Evolutionary conservation across 1,284 basidiomycete species (phyloP).

Genomic region (Gomphus bonarii): DNA sequence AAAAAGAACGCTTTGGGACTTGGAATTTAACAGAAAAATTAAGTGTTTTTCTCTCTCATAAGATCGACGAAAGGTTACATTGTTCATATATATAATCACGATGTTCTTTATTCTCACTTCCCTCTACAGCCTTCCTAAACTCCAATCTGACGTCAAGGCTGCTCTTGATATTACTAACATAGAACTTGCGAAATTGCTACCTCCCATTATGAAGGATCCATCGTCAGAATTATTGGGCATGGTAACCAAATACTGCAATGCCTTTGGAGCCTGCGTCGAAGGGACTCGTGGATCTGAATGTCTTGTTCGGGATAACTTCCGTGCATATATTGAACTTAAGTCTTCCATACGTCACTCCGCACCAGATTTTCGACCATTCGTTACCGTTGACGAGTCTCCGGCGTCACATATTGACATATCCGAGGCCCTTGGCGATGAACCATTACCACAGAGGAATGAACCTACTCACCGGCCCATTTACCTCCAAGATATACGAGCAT

Average conservation of each 20-base stretch:
- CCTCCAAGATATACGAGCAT: not conserved
- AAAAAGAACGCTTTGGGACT: constrained; percentile 44
- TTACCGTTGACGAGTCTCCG: not conserved
- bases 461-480: not conserved
- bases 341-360: constrained; percentile 21
- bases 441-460: not conserved
- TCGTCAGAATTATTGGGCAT: constrained; percentile 34
- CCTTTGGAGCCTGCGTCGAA: constrained; percentile 17
- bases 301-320: constrained; percentile 21
- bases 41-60: constrained; percentile 37
- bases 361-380: constrained; percentile 23
- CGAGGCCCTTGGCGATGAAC: not conserved
- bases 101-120: not conserved
- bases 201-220: constrained; percentile 29
- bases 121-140: not conserved
- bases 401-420: not conserved
- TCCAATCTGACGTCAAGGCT: constrained; percentile 20
- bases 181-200: constrained; percentile 33
- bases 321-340: constrained; percentile 21
- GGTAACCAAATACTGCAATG: constrained; percentile 34
- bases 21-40: constrained; percentile 41
- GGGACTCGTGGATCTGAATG: constrained; percentile 1
- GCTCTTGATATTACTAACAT: constrained; percentile 26
- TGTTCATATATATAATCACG: not conserved
- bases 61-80: constrained; percentile 42